Evolutionary conservation across 78 protist species (phyloP).

Genomic region (Goniomonas avonlea): DNA sequence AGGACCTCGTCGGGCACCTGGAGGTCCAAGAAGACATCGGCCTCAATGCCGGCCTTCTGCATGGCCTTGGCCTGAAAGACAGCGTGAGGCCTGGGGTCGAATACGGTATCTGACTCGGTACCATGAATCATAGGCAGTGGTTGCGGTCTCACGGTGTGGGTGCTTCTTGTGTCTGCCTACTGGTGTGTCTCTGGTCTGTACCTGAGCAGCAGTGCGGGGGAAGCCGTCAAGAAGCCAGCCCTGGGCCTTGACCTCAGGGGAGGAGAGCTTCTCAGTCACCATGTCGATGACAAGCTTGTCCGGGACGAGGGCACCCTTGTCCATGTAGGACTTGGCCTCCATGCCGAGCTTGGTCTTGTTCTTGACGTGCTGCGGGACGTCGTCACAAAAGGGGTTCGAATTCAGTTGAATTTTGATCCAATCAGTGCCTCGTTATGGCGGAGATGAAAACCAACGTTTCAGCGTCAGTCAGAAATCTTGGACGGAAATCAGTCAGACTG

Average conservation of each 20-base stretch:
- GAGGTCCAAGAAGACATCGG: slow-evolving; percentile 38
- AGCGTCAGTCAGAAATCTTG: too few relatives aligned
- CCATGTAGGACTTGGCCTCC: slow-evolving; percentile 5
- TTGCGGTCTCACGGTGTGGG: too few relatives aligned
- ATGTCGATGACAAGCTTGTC: slow-evolving; percentile 45
- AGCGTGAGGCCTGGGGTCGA: too few relatives aligned
- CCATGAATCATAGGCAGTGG: too few relatives aligned
- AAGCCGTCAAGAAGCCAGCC: slow-evolving; percentile 75
- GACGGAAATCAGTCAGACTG: too few relatives aligned
- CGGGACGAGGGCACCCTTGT: slow-evolving; percentile 43
- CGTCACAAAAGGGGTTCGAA: too few relatives aligned
- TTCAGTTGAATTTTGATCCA: too few relatives aligned
- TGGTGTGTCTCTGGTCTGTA: too few relatives aligned
- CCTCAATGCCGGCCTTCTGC: slow-evolving; percentile 4
- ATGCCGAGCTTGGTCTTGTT: not conserved
- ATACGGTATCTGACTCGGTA: too few relatives aligned
- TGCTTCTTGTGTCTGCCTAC: too few relatives aligned
- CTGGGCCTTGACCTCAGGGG: not conserved
- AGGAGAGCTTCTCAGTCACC: slow-evolving; percentile 13
- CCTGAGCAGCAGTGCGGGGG: slow-evolving; percentile 45
- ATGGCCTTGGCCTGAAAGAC: slow-evolving; percentile 47
- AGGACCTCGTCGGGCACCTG: slow-evolving; percentile 43
- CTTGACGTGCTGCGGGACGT: slow-evolving; percentile 4
- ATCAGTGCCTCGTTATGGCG: too few relatives aligned
- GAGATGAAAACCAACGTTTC: too few relatives aligned